These are phyloP conservation scores for Conticribra weissflogii DNA, from an alignment of 108 stramenopile species.

Conservation along the genomic window DNA sequence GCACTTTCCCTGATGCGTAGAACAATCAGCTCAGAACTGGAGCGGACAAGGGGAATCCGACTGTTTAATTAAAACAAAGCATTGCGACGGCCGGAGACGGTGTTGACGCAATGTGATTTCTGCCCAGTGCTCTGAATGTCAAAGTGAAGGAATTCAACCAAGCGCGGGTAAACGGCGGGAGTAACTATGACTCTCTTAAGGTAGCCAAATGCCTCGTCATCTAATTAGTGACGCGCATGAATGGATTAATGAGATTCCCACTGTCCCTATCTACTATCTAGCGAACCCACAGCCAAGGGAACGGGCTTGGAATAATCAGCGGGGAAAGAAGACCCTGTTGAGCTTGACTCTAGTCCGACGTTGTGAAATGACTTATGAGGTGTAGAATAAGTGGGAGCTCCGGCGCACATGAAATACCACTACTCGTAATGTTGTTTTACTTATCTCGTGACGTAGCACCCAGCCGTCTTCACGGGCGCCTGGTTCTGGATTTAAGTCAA, in stretches of 20 bases:
- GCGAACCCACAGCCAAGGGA: slow-evolving; percentile 97
- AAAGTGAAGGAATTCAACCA: slow-evolving; percentile 90
- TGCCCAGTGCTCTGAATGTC: slow-evolving; percentile 90
- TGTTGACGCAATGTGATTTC: slow-evolving; percentile 92
- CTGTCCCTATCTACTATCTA: slow-evolving; percentile 98
- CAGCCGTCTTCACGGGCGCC: slow-evolving; percentile 79
- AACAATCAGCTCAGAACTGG: slow-evolving; percentile 87
- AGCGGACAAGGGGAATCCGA: slow-evolving; percentile 91
- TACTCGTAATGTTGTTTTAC: slow-evolving; percentile 98
- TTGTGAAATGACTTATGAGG: slow-evolving; percentile 97
- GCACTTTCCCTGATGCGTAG: slow-evolving; percentile 64
- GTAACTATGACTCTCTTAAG: slow-evolving; percentile 98
- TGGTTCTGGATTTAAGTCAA: slow-evolving; percentile 77
- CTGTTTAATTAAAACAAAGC: slow-evolving; percentile 92
- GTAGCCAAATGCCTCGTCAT: slow-evolving; percentile 95
- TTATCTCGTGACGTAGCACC: slow-evolving; percentile 90
- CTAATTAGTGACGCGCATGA: slow-evolving; percentile 91
- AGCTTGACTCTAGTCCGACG: slow-evolving; percentile 98
- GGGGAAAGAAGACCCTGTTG: slow-evolving; percentile 98
- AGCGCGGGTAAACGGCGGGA: slow-evolving; percentile 90
- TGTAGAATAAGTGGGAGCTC: slow-evolving; percentile 97
- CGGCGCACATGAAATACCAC: slow-evolving; percentile 95
- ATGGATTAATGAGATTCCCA: slow-evolving; percentile 93
- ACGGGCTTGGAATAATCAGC: slow-evolving; percentile 92
- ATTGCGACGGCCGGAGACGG: slow-evolving; percentile 86